Evolutionary conservation across 225 moss, liverwort and hornwort genomes (phyloP).

Genomic region (Lunularia cruciata): DNA sequence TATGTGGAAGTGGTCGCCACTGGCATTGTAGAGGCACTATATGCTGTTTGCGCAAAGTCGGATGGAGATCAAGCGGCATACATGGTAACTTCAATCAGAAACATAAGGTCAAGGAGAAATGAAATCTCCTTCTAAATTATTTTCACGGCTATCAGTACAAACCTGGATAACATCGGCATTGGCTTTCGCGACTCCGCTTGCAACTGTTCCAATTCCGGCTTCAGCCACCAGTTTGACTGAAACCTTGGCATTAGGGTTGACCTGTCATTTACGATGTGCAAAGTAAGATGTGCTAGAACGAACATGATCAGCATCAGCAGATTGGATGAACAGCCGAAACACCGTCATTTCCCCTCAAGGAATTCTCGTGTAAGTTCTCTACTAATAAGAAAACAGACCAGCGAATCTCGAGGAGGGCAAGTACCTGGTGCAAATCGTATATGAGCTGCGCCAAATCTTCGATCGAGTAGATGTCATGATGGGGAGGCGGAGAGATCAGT

Average conservation of each 20-base stretch:
- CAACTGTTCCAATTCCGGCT: constrained; percentile 93
- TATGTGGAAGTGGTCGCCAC: too few relatives aligned
- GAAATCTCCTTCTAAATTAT: too few relatives aligned
- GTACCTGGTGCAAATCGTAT: constrained; percentile 91
- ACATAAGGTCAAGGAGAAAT: too few relatives aligned
- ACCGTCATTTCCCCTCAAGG: not conserved
- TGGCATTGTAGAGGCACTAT: too few relatives aligned
- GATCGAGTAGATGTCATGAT: constrained; percentile 98
- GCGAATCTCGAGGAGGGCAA: not conserved
- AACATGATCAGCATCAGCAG: not conserved
- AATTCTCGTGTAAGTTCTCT: not conserved
- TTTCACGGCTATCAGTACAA: too few relatives aligned
- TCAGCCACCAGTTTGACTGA: constrained; percentile 98
- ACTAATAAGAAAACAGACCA: not conserved
- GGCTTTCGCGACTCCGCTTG: constrained; percentile 90
- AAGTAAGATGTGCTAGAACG: not conserved
- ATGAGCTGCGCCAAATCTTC: constrained; percentile 98
- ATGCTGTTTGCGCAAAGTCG: too few relatives aligned
- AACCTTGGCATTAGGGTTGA: constrained; percentile 87
- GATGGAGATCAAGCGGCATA: too few relatives aligned
- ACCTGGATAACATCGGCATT: constrained; percentile 98
- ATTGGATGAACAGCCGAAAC: not conserved
- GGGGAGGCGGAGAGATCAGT: constrained; percentile 94
- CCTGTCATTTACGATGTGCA: constrained; percentile 32
- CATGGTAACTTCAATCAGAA: too few relatives aligned